These are phyloP conservation scores for Colletotrichum sp. DNA, from an alignment of 2,329 filamentous ascomycete species.

Conservation along the genomic window DNA sequence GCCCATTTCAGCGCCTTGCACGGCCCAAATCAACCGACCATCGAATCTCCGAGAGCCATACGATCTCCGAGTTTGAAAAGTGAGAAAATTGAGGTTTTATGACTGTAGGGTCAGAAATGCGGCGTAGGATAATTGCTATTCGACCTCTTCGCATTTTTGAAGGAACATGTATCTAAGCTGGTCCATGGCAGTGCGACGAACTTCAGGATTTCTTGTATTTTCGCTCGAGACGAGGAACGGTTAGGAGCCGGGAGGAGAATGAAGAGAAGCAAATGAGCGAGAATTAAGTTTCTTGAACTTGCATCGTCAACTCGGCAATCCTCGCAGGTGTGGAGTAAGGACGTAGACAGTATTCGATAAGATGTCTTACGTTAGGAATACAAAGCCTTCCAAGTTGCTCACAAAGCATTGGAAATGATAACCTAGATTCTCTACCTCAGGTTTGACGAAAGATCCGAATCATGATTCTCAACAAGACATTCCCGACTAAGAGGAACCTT, in stretches of 20 bases:
- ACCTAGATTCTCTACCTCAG: background rate
- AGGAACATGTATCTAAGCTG: background rate
- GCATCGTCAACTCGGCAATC: background rate
- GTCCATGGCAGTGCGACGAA: background rate
- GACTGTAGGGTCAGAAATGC: background rate
- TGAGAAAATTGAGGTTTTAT: background rate
- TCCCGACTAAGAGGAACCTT: background rate
- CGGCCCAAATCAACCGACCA: background rate
- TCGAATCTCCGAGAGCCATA: background rate
- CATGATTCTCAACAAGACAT: background rate
- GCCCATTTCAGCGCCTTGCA: background rate
- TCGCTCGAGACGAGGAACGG: background rate
- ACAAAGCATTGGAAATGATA: background rate
- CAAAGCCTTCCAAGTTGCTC: background rate
- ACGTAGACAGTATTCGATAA: background rate
- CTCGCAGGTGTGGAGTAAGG: background rate
- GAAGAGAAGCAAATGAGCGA: background rate
- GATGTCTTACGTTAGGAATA: background rate
- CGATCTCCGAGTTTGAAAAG: background rate
- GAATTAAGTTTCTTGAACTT: background rate
- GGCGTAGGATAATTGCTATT: background rate
- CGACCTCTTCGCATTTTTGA: background rate
- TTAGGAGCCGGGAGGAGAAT: background rate
- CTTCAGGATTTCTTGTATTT: background rate
- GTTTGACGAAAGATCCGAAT: background rate